Evolutionary conservation across 2,329 filamentous ascomycete species (phyloP), one percentile per base, ranked within the genome.

Genomic region (Curvularia sp.): DNA sequence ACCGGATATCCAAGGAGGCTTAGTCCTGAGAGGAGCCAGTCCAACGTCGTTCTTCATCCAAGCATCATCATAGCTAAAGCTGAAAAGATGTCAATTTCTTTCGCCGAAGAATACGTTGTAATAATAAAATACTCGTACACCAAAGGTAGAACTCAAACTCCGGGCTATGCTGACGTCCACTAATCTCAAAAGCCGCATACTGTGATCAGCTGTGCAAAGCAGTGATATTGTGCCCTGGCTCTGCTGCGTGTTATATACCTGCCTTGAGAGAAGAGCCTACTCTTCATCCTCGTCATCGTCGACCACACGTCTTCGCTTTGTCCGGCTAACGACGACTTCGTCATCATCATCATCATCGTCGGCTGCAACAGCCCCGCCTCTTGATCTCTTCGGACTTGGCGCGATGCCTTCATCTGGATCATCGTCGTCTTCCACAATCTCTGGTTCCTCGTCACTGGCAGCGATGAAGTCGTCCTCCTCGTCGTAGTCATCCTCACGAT

Each of bases 401-500:
- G 77, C 69, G 48, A 81, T 81, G 1, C 78, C 80, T 59, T 82
- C 81, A 60, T 82, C 80, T 58, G 80, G 78, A 48, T 77, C 77
- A 36, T 81, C 79, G 28, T 90, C 87, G 19, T 88, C 87, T 1
- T 83, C 86, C 3, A 82, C 86, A 30, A 84, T 86, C 57, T 81
- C 79, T 39, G 85, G 86, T 41, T 93, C 91, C 57, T 92, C 89
- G 64, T 92, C 90, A 68, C 89, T 92, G 3, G 82, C 83, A 3
- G 89, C 91, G 55, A 94, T 84, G 73, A 94, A 94, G 56, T 89
- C 91, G 70, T 94, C 91, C 32, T 89, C 89, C 72, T 89, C 84
- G 61, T 93, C 90, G 72, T 94, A 94, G 66, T 92, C 89, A 64
- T 93, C 89, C 59, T 89, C 84, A 51, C 86, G 84, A 30, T 83